Evolutionary conservation across 768 basidiomycete species (phyloP).

Genomic region (Antrodiella citrinella): DNA sequence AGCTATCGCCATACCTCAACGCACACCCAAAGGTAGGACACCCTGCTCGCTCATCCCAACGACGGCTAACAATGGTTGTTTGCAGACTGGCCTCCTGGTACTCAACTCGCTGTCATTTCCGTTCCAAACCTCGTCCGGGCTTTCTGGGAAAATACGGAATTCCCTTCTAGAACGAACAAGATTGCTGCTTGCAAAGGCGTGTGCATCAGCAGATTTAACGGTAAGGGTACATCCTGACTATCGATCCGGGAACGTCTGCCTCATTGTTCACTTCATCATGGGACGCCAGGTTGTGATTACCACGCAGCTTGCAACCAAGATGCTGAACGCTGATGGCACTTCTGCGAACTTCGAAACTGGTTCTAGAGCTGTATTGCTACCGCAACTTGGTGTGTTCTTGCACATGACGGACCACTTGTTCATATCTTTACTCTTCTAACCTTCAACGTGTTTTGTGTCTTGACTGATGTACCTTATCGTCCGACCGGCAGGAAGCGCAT

Average conservation of each 20-base stretch:
- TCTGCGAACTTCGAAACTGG: conserved; percentile 61
- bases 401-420: neutral
- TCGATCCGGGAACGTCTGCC: neutral
- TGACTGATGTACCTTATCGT: conserved; percentile 1
- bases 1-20: conserved; percentile 39
- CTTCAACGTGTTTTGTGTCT: neutral
- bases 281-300: conserved; percentile 43
- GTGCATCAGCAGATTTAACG: conserved; percentile 39
- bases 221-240: conserved; percentile 26
- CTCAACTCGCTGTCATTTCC: conserved; percentile 62
- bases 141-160: conserved; percentile 31
- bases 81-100: conserved; percentile 51
- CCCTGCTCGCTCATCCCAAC: neutral
- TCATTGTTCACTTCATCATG: conserved; percentile 4
- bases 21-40: conserved; percentile 37
- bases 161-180: conserved; percentile 44
- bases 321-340: conserved; percentile 56
- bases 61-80: conserved; percentile 5
- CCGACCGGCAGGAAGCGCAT: conserved; percentile 12
- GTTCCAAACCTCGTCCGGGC: conserved; percentile 42
- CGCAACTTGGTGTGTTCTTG: conserved; percentile 45
- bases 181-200: conserved; percentile 41
- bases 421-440: neutral
- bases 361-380: conserved; percentile 54
- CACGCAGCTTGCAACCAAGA: conserved; percentile 63